Percentiles rank a stretch among this genome's conserved stretches.
Evolutionary conservation across 495 filamentous ascomycete species (phyloP).

Genomic region (Lophiostoma macrostomum): DNA sequence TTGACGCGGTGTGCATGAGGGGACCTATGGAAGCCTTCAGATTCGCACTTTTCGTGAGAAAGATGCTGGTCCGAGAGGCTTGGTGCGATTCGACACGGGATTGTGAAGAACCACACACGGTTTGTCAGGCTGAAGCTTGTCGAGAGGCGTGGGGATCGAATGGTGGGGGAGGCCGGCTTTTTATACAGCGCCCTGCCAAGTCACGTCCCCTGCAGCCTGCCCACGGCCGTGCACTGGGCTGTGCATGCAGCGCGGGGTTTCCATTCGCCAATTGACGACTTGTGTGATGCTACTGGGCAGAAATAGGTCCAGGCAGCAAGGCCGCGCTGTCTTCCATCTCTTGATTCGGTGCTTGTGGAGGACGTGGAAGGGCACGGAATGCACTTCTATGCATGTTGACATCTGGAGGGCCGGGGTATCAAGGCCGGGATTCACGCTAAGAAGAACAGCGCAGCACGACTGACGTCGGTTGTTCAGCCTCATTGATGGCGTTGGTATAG

Average conservation of each 20-base stretch:
- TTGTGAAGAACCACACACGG: constrained; percentile 23
- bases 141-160: constrained; percentile 23
- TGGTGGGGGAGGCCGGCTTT: constrained; percentile 27
- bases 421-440: constrained; percentile 2
- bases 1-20: constrained; percentile 35
- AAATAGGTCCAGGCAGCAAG: constrained; percentile 16
- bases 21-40: constrained; percentile 40
- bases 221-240: constrained; percentile 10
- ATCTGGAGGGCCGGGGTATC: neutral
- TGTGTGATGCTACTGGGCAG: constrained; percentile 18
- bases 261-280: constrained; percentile 25
- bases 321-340: constrained; percentile 10
- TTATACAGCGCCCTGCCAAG: constrained; percentile 34
- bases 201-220: constrained; percentile 18
- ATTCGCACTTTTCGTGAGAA: constrained; percentile 24
- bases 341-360: constrained; percentile 11
- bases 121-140: constrained; percentile 36
- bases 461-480: constrained; percentile 24
- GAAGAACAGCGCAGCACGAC: constrained; percentile 11
- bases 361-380: constrained; percentile 19
- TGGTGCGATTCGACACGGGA: constrained; percentile 30
- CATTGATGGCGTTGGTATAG: neutral
- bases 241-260: constrained; percentile 3
- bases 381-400: constrained; percentile 8
- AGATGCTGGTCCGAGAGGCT: constrained; percentile 27